Percentiles rank a stretch among this genome's conserved stretches.
Conservation (phyloP, 805 yeast species). For the Priceomyces haplophilus region DNA sequence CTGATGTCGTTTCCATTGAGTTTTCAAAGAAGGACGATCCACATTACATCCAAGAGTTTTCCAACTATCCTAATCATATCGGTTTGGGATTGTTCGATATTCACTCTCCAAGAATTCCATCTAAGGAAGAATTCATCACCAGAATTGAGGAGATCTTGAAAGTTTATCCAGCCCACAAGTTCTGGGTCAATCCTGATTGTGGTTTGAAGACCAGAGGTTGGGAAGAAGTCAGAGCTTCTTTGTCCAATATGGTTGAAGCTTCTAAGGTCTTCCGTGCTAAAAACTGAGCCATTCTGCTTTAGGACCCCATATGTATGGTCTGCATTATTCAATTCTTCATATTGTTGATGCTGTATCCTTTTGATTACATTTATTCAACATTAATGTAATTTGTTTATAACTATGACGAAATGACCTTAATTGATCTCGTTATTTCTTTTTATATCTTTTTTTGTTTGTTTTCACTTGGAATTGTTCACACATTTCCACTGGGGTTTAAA, state of each 20-base stretch:
- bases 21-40: constrained; percentile 99
- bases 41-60: constrained; percentile 94
- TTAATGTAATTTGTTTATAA: constrained; percentile 37
- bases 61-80: constrained; percentile 98
- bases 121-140: constrained; percentile 91
- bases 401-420: neutral
- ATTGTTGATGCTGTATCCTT: constrained; percentile 37
- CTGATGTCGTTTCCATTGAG: constrained; percentile 98
- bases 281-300: constrained; percentile 22
- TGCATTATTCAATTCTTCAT: constrained; percentile 41
- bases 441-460: constrained; percentile 9
- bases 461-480: constrained; percentile 12
- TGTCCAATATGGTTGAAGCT: constrained; percentile 98
- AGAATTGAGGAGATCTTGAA: constrained; percentile 93
- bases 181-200: constrained; percentile 99
- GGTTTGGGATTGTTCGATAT: constrained; percentile 99
- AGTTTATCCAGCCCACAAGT: constrained; percentile 95
- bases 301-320: constrained; percentile 10
- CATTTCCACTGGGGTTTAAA: constrained; percentile 32
- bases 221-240: constrained; percentile 93
- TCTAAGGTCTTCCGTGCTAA: constrained; percentile 80
- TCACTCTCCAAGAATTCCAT: constrained; percentile 99
- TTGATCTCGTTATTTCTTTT: neutral
- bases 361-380: constrained; percentile 48
- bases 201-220: constrained; percentile 99